A percentile compares a stretch with the other conserved stretches of the same genome.
phyloP scores from a whole-genome alignment of 1,284 basidiomycete genomes.

The Coniferiporia sulphurascens region DNA sequence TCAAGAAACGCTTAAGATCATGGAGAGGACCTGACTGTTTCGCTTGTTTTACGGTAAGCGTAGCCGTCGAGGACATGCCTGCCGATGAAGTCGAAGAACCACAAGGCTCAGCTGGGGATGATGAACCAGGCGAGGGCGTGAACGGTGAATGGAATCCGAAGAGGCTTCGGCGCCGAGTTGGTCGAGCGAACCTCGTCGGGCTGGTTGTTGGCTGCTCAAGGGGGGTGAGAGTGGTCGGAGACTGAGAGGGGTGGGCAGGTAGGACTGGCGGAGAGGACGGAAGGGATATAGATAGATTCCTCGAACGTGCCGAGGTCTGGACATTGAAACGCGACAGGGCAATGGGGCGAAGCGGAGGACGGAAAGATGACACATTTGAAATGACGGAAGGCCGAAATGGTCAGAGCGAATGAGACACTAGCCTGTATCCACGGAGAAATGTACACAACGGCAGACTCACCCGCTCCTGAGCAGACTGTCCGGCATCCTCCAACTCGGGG shows the following conservation, averaged over 20 bases:
- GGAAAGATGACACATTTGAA: neutral
- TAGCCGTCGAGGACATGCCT: conserved; percentile 31
- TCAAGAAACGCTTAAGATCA: conserved; percentile 89
- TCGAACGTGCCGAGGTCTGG: neutral
- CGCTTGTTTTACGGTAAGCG: conserved; percentile 27
- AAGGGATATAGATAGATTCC: conserved; percentile 9
- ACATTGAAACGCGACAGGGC: neutral
- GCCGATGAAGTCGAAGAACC: neutral
- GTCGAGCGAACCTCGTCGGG: neutral
- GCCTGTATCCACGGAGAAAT: neutral
- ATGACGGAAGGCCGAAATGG: conserved; percentile 1
- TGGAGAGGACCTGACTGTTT: conserved; percentile 55
- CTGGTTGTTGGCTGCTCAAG: conserved; percentile 12
- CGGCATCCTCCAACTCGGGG: conserved; percentile 12
- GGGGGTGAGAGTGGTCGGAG: conserved; percentile 10
- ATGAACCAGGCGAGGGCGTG: neutral
- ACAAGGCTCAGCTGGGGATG: conserved; percentile 4
- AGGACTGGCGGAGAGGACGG: conserved; percentile 12
- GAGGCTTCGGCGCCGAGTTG: conserved; percentile 12
- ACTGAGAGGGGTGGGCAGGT: neutral
- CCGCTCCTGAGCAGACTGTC: conserved; percentile 8
- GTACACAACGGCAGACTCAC: conserved; percentile 6
- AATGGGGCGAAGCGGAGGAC: neutral
- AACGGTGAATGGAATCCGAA: conserved; percentile 15
- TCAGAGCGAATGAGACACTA: neutral